A percentile compares a stretch with the other conserved stretches of the same genome.
phyloP scores from a whole-genome alignment of 2,329 filamentous ascomycete species.

The Anisogramma anomala region DNA sequence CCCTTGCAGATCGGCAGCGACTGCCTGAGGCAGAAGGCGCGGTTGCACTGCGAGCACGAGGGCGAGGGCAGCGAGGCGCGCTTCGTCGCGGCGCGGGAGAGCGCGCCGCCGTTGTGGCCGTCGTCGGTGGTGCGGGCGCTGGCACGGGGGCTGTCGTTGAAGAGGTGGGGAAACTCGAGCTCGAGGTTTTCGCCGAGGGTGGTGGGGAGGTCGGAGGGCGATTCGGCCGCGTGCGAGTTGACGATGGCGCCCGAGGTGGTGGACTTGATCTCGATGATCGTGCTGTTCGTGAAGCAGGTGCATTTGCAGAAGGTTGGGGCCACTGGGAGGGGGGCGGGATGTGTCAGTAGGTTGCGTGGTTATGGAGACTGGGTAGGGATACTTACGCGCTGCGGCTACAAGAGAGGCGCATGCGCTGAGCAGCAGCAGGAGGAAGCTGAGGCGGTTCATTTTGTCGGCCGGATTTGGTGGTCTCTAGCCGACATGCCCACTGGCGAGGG shows the following conservation, averaged over 20 bases:
- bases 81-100: background rate
- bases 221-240: slow-evolving; percentile 35
- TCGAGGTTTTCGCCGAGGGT: background rate
- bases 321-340: slow-evolving; percentile 27
- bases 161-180: slow-evolving; percentile 14
- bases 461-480: background rate
- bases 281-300: slow-evolving; percentile 59
- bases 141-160: background rate
- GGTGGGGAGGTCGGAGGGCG: background rate
- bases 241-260: slow-evolving; percentile 22
- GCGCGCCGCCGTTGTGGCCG: slow-evolving; percentile 15
- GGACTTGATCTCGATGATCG: slow-evolving; percentile 36
- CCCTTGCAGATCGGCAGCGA: slow-evolving; percentile 51
- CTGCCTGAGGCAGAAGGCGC: slow-evolving; percentile 50
- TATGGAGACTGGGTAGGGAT: background rate
- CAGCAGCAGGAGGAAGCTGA: slow-evolving; percentile 21
- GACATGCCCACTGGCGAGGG: background rate
- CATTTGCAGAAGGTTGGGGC: slow-evolving; percentile 58
- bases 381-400: slow-evolving; percentile 32
- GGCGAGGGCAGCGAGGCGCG: slow-evolving; percentile 29
- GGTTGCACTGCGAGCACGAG: slow-evolving; percentile 51
- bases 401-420: slow-evolving; percentile 22
- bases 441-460: slow-evolving; percentile 18
- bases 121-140: slow-evolving; percentile 14
- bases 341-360: background rate